Percentiles rank a stretch among this genome's conserved stretches.
Conservation (phyloP, 2,329 filamentous ascomycete genomes). For the Nigrospora sphaerica region DNA sequence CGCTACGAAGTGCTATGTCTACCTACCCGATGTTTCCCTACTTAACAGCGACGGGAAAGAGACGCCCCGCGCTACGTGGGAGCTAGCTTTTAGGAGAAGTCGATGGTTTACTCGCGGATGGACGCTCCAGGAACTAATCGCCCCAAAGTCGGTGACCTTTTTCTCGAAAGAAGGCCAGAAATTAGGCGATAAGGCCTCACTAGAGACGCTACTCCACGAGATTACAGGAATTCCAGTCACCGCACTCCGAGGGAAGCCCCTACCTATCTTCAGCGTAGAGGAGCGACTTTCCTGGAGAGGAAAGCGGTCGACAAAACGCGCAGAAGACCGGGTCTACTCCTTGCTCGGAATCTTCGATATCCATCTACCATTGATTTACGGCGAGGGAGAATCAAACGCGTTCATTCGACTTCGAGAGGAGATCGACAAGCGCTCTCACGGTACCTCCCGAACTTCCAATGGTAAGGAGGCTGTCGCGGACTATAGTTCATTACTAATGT, state of each 20-base stretch:
- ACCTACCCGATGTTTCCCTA: not conserved
- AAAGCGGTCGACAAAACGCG: not conserved
- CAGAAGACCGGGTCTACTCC: not conserved
- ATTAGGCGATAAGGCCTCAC: conserved; percentile 1
- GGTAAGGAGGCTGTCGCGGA: too few relatives aligned
- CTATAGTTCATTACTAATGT: too few relatives aligned
- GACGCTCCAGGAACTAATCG: not conserved
- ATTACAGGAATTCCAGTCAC: not conserved
- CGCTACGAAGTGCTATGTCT: not conserved
- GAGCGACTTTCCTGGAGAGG: not conserved
- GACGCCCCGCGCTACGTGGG: not conserved
- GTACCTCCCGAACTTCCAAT: too few relatives aligned
- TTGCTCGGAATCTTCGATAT: not conserved
- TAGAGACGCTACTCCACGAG: not conserved
- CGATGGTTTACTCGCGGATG: not conserved
- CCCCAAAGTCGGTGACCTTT: conserved; percentile 1
- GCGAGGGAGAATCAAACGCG: conserved; percentile 7
- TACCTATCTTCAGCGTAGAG: not conserved
- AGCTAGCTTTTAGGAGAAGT: not conserved
- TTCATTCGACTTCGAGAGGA: conserved; percentile 8
- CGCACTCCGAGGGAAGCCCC: not conserved
- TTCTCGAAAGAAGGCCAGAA: conserved; percentile 1
- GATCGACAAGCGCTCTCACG: too few relatives aligned
- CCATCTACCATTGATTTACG: not conserved
- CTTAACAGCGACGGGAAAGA: not conserved